These are phyloP conservation scores for Cladobotryum mycophilum DNA, from an alignment of 2,329 filamentous ascomycete species.

Conservation along the genomic window DNA sequence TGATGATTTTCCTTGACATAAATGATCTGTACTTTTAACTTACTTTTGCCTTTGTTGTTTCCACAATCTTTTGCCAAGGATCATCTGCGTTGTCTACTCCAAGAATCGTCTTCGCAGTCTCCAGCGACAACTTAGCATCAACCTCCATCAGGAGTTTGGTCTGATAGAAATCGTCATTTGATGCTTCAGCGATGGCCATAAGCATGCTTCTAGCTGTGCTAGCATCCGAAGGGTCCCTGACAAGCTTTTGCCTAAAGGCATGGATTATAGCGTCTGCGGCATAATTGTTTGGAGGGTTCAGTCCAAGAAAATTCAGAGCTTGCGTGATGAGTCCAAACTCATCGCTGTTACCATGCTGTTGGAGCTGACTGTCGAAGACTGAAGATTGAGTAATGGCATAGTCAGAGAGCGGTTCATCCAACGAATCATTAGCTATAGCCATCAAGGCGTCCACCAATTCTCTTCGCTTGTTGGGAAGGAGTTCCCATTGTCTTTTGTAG, in stretches of 20 bases:
- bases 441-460: conserved; percentile 28
- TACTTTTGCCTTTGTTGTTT: conserved; percentile 24
- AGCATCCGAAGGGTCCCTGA: conserved; percentile 25
- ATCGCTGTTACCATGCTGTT: conserved; percentile 21
- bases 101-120: conserved; percentile 27
- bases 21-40: conserved; percentile 3
- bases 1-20: not conserved
- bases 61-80: conserved; percentile 13
- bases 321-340: conserved; percentile 27
- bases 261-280: conserved; percentile 27
- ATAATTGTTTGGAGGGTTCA: conserved; percentile 31
- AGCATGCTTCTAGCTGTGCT: conserved; percentile 28
- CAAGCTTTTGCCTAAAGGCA: conserved; percentile 30
- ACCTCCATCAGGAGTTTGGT: conserved; percentile 28
- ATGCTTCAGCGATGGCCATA: conserved; percentile 26
- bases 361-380: conserved; percentile 32
- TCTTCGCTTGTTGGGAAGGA: conserved; percentile 24
- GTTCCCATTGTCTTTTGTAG: conserved; percentile 36
- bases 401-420: conserved; percentile 29
- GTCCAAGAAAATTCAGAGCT: conserved; percentile 28
- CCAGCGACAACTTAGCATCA: conserved; percentile 30
- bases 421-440: conserved; percentile 28
- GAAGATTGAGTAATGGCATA: conserved; percentile 34
- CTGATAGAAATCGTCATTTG: conserved; percentile 30
- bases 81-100: conserved; percentile 12